A percentile compares a stretch with the other conserved stretches of the same genome.
phyloP scores from a whole-genome alignment of 768 basidiomycete genomes.

The Hygrophoropsis aurantiaca region DNA sequence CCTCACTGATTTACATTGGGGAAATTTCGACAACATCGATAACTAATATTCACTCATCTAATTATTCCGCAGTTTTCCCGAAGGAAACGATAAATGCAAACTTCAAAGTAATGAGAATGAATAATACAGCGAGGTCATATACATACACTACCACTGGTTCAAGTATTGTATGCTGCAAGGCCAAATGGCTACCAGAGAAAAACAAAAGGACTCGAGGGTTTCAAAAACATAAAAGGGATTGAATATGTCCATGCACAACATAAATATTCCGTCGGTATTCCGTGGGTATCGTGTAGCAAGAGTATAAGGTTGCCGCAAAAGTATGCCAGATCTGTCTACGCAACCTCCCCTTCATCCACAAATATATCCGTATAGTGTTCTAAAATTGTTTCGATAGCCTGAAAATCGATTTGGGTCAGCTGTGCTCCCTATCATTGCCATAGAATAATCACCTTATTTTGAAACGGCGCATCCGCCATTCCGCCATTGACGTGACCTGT shows the following conservation, averaged over 20 bases:
- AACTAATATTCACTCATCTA: too few relatives aligned
- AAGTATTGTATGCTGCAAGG: constrained; percentile 9
- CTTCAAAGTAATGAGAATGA: too few relatives aligned
- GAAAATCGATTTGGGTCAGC: constrained; percentile 13
- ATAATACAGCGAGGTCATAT: constrained; percentile 9
- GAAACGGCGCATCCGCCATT: constrained; percentile 69
- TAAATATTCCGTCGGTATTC: constrained; percentile 10
- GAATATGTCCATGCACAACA: constrained; percentile 1
- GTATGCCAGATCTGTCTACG: constrained; percentile 11
- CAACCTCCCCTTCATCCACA: constrained; percentile 76
- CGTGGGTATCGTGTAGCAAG: constrained; percentile 25
- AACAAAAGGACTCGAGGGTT: background rate
- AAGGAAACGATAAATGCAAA: too few relatives aligned
- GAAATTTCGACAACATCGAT: too few relatives aligned
- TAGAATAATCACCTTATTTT: constrained; percentile 58
- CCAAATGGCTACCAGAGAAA: constrained; percentile 15
- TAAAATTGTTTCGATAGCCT: constrained; percentile 96
- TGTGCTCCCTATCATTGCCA: background rate
- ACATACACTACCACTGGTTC: constrained; percentile 20
- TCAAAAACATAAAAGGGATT: background rate
- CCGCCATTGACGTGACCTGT: constrained; percentile 50
- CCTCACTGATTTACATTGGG: too few relatives aligned
- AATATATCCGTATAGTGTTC: constrained; percentile 96
- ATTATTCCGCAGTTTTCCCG: too few relatives aligned
- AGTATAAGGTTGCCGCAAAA: constrained; percentile 11